phyloP scores from a whole-genome alignment of 1,139 yeast genomes.

The Protomyces pachydermus region DNA sequence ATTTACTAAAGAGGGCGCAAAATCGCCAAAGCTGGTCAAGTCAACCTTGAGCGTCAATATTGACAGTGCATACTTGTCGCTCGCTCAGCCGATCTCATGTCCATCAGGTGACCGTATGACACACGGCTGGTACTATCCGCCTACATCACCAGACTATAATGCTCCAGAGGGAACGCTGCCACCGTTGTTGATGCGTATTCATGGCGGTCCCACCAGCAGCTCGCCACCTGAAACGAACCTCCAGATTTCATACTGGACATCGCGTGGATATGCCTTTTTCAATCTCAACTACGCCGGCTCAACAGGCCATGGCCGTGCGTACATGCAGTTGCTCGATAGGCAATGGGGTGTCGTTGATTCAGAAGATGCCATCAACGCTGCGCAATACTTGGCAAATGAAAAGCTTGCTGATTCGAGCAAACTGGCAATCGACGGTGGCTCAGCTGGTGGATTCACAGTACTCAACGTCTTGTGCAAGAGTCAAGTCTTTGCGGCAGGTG shows the following conservation, averaged over 20 bases:
- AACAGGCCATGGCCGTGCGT: constrained; percentile 8
- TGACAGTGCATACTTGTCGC: constrained; percentile 2
- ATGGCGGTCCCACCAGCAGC: constrained; percentile 22
- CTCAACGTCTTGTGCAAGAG: constrained; percentile 10
- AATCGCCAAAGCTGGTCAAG: constrained; percentile 1
- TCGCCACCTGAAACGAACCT: constrained; percentile 18
- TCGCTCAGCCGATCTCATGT: constrained; percentile 6
- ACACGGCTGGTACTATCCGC: constrained; percentile 20
- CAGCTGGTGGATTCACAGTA: constrained; percentile 25
- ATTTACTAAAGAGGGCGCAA: not conserved
- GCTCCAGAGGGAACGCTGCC: constrained; percentile 4
- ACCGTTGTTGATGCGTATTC: constrained; percentile 14
- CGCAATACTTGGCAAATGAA: not conserved
- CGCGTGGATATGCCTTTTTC: constrained; percentile 20
- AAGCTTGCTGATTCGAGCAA: constrained; percentile 1
- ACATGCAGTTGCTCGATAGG: constrained; percentile 8
- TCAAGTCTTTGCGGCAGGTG: constrained; percentile 16
- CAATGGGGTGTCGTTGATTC: constrained; percentile 17
- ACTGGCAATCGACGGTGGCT: constrained; percentile 21
- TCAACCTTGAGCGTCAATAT: not conserved
- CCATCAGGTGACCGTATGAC: not conserved
- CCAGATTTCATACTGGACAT: constrained; percentile 22
- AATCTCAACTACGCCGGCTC: constrained; percentile 24
- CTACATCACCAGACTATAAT: constrained; percentile 4
- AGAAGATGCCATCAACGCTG: constrained; percentile 11